Evolutionary conservation across 2,329 filamentous ascomycete genomes (phyloP), one percentile per base, ranked within the genome.

Genomic region (Coleophoma crateriformis): DNA sequence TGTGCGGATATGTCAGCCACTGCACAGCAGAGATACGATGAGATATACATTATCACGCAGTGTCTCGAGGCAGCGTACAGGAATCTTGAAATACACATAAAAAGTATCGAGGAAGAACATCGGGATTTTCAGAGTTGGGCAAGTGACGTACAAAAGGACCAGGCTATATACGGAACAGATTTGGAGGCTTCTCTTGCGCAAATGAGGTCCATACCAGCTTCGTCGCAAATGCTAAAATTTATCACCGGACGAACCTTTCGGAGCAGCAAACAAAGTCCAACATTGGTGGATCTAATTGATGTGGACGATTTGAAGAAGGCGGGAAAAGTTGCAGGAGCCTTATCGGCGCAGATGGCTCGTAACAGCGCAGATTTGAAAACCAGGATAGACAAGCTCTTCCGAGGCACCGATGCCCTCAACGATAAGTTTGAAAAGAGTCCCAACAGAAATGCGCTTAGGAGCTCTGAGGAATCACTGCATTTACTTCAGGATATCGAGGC

Each of bases 401-500:
- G 73, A 41, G 77, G 79, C 22, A 85, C 85, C 41, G 78, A 83
- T 55, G 70, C 73, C 10, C 72, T 88, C 7, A 77, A 83, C 49
- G 75, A 77, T 19, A 77, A 79, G 10, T 85, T 91, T 45, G 79
- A 85, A 40, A 78, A 78, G 48, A 73, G 78, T 13, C 72, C 71
- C 57, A 73, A 64, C 50, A 78, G 75, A 45, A 85, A 76, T 19
- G 69, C 77, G 6, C 64, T 82, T 43, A 71, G 75, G 15, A 82
- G 82, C 51, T 73, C 72, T 39, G 76, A 81, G 45, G 87, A 91
- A 56, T 77, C 86, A 5, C 68, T 73, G 19, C 82, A 86, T 54
- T 72, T 96, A 7, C 74, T 94, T 45, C 80, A 90, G 53, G 94
- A 97, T 64, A 90, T 97, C 40, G 85, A 92, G 63, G 86, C 88